Base-by-base conservation (phyloP, 2,329 filamentous ascomycete species). In the Xylaria sp. region DNA sequence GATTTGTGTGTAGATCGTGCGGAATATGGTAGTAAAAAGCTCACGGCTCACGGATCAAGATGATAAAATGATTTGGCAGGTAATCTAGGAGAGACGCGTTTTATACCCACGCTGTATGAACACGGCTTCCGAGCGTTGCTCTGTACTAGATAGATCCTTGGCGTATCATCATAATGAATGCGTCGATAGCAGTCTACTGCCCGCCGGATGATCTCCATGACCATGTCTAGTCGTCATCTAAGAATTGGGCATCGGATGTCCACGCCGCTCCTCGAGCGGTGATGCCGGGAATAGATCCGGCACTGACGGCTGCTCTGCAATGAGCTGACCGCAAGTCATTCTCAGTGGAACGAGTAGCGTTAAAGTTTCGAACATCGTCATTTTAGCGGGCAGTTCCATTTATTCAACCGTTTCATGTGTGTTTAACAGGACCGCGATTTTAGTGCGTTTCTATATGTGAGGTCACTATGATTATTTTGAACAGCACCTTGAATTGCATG, bases 211-310 rank as follows among this genome's bases (percentile, higher is more conserved):
- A 55, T 36, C 9, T 39, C 27, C 21, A 45, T 53, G 34, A 53
- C 48, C 4, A 30, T 24, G 12, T n/a, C 36, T 53, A 4, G n/a
- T 61, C 59, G 59, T 61, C 59, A 61, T 61, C 3, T 19, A 45
- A 8, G 19, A 32, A 45, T 24, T 17, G 12, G 12, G 2, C 34
- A 59, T 59, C 24, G 42, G 8, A 42, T n/a, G 56, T 7, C 24
- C 12, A 8, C 19, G n/a, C 11, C 32, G 14, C 42, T 2, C 19
- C 3, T 19, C 19, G 17, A 12, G 7, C 17, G 3, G 53, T 21
- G 30, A 12, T 21, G 19, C 21, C 30, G 3, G 30, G 17, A 14
- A n/a, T n/a, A 47, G 17, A 6, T 19, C 42, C 17, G 17, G n/a
- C 14, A 6, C 8, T 47, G 3, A 47, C 19, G 21, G 19, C 21